Evolutionary conservation across 495 filamentous ascomycete genomes (phyloP).

Genomic region (Rostrohypoxylon terebratum): DNA sequence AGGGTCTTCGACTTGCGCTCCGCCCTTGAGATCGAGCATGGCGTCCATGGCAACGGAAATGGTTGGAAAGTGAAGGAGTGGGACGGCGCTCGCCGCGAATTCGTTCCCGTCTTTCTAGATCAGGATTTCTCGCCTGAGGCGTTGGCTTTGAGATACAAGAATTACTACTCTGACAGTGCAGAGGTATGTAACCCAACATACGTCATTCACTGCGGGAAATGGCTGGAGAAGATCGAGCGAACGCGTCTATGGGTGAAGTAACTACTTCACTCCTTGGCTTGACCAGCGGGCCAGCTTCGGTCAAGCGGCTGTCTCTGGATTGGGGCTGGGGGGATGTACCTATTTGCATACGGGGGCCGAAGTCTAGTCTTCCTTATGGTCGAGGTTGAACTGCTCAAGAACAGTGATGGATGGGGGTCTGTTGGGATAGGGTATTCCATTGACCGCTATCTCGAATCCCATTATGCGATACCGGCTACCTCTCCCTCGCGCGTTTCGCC

Average conservation of each 20-base stretch:
- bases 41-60: constrained; percentile 42
- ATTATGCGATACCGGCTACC: constrained; percentile 10
- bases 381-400: constrained; percentile 16
- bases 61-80: constrained; percentile 54
- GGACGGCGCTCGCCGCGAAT: constrained; percentile 64
- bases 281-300: constrained; percentile 10
- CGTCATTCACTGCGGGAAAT: not conserved
- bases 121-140: constrained; percentile 67
- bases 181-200: constrained; percentile 54
- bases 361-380: constrained; percentile 8
- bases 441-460: constrained; percentile 6
- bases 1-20: constrained; percentile 76
- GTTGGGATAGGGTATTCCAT: constrained; percentile 27
- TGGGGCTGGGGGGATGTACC: constrained; percentile 6
- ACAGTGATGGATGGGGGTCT: constrained; percentile 32
- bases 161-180: constrained; percentile 57
- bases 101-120: constrained; percentile 69
- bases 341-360: constrained; percentile 33
- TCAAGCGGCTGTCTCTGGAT: constrained; percentile 11
- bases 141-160: constrained; percentile 59
- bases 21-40: constrained; percentile 58
- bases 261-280: constrained; percentile 17
- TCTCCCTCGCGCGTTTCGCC: constrained; percentile 9
- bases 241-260: not conserved
- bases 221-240: constrained; percentile 5